phyloP scores from a whole-genome alignment of 1,284 basidiomycete genomes.

The Cryptococcus sp. region DNA sequence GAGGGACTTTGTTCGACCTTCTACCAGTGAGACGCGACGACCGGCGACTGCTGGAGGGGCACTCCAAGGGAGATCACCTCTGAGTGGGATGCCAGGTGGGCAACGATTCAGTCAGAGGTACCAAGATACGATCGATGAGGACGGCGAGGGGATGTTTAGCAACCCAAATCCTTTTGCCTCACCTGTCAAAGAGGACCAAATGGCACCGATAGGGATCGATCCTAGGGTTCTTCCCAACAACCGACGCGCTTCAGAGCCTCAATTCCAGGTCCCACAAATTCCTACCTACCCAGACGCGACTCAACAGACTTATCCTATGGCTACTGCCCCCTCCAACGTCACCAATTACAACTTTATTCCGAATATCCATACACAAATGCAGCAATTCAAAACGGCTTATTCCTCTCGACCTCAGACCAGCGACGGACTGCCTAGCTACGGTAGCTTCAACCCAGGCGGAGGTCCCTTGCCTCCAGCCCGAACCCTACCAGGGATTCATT shows the following conservation, averaged over 20 bases:
- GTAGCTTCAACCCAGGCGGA: constrained; percentile 14
- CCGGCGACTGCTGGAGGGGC: constrained; percentile 42
- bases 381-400: constrained; percentile 1
- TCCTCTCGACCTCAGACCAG: constrained; percentile 31
- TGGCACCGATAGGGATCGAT: constrained; percentile 16
- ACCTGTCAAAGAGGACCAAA: constrained; percentile 6
- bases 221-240: constrained; percentile 17
- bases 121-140: constrained; percentile 17
- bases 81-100: constrained; percentile 1
- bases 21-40: constrained; percentile 30
- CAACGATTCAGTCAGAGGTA: constrained; percentile 7
- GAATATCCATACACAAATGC: constrained; percentile 4
- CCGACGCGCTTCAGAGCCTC: constrained; percentile 28
- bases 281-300: not conserved
- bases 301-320: not conserved
- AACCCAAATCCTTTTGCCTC: not conserved
- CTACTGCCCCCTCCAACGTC: constrained; percentile 18
- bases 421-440: constrained; percentile 34
- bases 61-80: constrained; percentile 14
- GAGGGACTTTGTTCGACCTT: constrained; percentile 40
- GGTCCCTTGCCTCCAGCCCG: constrained; percentile 30
- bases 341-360: constrained; percentile 5
- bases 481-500: constrained; percentile 17
- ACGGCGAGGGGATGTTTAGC: constrained; percentile 8
- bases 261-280: constrained; percentile 11